Base-by-base conservation (phyloP, 2,329 filamentous ascomycete genomes). In the Clonostachys sp. region DNA sequence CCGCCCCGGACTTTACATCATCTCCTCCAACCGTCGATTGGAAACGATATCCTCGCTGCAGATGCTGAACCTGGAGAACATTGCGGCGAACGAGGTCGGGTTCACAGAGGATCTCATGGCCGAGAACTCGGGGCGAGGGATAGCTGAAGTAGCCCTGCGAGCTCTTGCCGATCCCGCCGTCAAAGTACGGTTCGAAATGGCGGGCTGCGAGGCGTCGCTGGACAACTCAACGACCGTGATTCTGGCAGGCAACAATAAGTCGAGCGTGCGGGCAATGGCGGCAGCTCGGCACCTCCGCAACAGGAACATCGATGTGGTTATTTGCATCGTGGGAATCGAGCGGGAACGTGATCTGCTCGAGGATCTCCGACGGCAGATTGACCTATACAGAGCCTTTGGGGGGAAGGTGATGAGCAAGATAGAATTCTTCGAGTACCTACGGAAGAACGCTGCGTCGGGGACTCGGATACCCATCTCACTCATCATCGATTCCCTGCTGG, bases 231-330 rank as follows among this genome's bases (percentile, higher is more conserved):
- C 75, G 1, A 70, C 83, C 34, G 83, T 95, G 18, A 81, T 97
- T 7, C 75, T 97, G n/a, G 91, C 89, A 0, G 92, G 94, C n/a
- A 97, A 96, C 64, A 92, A 96, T 65, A 90, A 90, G 55, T 91
- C 86, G 1, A 91, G 92, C 38, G 85, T 89, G 36, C 80, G 92
- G 49, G 90, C 91, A 4, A 77, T 97, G 46, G 88, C 90, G 13
- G 91, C 91, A 5, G 91, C 86, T 30, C 83, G 94, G 5, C 91
- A 97, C 63, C 78, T 97, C 9, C 83, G 89, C 45, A 92, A 91
- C 60, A 88, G 91, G 53, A 87, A 88, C 17, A 73, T 89, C 47
- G 86, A 89, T 48, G 84, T 95, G 36, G 80, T 95, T 42, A 77
- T 96, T 7, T 94, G 90, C 51, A 77, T 97, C 8, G 83, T 95